phyloP scores from a whole-genome alignment of 371 early-diverging fungal species.

The Zychaea mexicana region DNA sequence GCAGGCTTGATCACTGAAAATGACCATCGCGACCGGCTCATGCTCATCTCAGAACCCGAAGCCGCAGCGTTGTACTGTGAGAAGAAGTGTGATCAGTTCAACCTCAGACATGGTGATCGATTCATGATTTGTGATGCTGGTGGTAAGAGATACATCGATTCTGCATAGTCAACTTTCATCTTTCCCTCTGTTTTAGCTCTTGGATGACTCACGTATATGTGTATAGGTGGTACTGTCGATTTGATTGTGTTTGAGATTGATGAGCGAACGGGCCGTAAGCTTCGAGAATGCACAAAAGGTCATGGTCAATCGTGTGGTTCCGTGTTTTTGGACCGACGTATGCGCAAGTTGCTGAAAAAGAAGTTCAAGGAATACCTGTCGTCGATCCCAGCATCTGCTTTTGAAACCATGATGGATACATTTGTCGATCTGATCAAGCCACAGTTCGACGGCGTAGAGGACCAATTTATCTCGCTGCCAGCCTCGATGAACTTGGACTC shows the following conservation, averaged over 20 bases:
- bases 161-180: neutral
- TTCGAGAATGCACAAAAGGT: constrained; percentile 60
- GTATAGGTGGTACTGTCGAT: constrained; percentile 36
- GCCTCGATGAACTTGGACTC: constrained; percentile 50
- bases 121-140: constrained; percentile 63
- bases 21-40: constrained; percentile 48
- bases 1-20: constrained; percentile 44
- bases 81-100: constrained; percentile 52
- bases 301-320: constrained; percentile 61
- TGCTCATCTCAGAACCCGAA: constrained; percentile 52
- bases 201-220: neutral
- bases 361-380: constrained; percentile 51
- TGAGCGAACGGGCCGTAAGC: constrained; percentile 32
- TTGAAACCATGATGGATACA: constrained; percentile 57
- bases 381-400: constrained; percentile 54
- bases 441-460: constrained; percentile 55
- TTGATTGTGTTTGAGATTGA: constrained; percentile 43
- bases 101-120: constrained; percentile 46
- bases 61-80: constrained; percentile 55
- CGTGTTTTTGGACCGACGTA: constrained; percentile 58
- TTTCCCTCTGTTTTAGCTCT: too few species aligned
- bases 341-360: constrained; percentile 54
- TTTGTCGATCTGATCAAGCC: constrained; percentile 58
- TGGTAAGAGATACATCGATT: constrained; percentile 10
- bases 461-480: constrained; percentile 50